These are phyloP conservation scores for Cinnamomum micranthum DNA, from an alignment of 164 flowering plant genomes.

Conservation along the genomic window DNA sequence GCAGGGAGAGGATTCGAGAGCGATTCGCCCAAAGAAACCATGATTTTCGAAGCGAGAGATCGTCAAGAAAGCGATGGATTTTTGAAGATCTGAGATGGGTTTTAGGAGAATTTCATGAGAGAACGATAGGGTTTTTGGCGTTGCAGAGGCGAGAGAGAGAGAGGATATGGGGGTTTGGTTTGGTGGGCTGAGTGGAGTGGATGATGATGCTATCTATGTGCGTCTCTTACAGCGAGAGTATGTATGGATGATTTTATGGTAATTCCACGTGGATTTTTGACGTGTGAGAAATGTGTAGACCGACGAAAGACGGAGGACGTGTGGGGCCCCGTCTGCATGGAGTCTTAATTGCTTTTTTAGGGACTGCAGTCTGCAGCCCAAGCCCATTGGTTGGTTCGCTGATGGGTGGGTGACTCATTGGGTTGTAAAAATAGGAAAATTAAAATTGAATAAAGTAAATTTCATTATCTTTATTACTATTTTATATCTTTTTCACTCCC, in stretches of 20 bases:
- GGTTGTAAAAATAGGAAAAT: no score
- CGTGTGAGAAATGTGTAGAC: no score
- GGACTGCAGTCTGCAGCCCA: no score
- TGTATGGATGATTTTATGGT: neutral
- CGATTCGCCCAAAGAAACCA: conserved; percentile 2
- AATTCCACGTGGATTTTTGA: no score
- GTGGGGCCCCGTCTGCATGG: no score
- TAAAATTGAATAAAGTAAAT: no score
- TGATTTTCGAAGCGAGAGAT: neutral
- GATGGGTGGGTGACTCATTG: no score
- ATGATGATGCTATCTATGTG: neutral
- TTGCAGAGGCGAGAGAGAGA: neutral
- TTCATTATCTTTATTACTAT: no score
- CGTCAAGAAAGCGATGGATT: neutral
- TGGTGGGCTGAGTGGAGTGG: neutral
- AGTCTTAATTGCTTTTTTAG: no score
- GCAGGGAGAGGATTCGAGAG: conserved; percentile 10
- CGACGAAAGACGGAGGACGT: no score
- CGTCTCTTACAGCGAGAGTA: neutral
- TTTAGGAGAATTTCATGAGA: neutral
- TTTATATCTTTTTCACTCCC: no score
- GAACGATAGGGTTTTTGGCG: neutral
- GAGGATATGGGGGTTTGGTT: neutral
- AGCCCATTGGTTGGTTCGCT: no score
- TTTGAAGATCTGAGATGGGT: neutral